Evolutionary conservation across 257 asterid genomes (phyloP).

Genomic region (Ballota nigra): DNA sequence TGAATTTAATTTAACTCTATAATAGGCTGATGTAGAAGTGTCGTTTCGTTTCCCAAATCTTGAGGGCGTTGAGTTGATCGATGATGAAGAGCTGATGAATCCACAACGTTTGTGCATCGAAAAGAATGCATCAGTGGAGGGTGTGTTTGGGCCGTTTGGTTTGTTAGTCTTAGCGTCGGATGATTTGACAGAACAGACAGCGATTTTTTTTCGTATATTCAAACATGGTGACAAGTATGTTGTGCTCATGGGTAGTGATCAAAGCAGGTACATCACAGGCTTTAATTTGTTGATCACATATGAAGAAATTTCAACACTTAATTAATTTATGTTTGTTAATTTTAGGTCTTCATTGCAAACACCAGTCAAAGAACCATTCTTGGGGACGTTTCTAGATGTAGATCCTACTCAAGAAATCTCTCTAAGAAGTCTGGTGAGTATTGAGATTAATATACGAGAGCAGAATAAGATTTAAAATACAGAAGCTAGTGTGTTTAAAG

Average conservation of each 20-base stretch:
- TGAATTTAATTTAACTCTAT: background rate
- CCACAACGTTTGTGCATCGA: conserved; percentile 35
- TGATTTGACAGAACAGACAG: conserved; percentile 45
- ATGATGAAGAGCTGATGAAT: conserved; percentile 23
- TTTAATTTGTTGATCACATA: background rate
- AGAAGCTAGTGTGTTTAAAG: background rate
- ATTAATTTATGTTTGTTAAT: background rate
- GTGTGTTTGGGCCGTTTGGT: conserved; percentile 51
- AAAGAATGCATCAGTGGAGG: conserved; percentile 30
- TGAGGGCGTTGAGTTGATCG: conserved; percentile 29
- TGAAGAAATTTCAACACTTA: background rate
- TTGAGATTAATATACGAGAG: background rate
- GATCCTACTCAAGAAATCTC: conserved; percentile 42
- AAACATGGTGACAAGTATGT: conserved; percentile 26
- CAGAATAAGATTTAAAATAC: background rate
- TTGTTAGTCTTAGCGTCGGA: conserved; percentile 38
- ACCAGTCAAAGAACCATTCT: conserved; percentile 30
- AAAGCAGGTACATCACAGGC: conserved; percentile 36
- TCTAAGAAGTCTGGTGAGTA: conserved; percentile 43
- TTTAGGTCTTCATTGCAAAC: conserved; percentile 40
- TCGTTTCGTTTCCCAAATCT: conserved; percentile 23
- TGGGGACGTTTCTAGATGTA: conserved; percentile 47
- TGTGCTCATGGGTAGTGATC: conserved; percentile 57
- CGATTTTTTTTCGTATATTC: conserved; percentile 43
- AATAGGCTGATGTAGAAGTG: conserved; percentile 39